A percentile compares a stretch with the other conserved stretches of the same genome.
Conservation (phyloP, 2,329 filamentous ascomycete species). For the Aspergillus glaucus region DNA sequence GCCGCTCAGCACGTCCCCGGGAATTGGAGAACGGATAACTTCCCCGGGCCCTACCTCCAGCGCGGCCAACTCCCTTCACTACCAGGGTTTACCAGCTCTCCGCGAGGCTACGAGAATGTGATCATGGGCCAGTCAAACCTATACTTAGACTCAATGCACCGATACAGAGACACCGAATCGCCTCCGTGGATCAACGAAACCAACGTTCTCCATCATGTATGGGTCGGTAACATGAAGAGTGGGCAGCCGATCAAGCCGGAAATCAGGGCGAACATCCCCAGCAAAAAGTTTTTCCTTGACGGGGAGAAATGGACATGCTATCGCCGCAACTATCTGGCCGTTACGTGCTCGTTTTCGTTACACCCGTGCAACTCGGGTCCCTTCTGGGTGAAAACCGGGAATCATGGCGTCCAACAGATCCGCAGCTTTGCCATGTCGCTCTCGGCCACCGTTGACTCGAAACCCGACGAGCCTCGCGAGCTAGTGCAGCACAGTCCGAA, state of each 20-base stretch:
- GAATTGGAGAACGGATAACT: constrained; percentile 35
- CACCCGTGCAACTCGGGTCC: constrained; percentile 55
- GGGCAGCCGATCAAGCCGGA: constrained; percentile 57
- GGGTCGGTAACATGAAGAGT: constrained; percentile 21
- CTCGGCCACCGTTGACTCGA: constrained; percentile 72
- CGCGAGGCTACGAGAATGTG: constrained; percentile 25
- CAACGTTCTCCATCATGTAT: constrained; percentile 26
- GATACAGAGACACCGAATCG: constrained; percentile 29
- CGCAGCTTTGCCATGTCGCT: constrained; percentile 76
- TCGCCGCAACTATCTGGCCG: constrained; percentile 83
- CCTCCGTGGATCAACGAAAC: constrained; percentile 39
- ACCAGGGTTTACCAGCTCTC: constrained; percentile 23
- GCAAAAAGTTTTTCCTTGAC: constrained; percentile 74
- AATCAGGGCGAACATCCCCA: constrained; percentile 71
- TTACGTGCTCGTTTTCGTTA: constrained; percentile 70
- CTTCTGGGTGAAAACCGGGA: constrained; percentile 49
- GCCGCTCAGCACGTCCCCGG: constrained; percentile 27
- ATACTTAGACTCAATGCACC: constrained; percentile 20
- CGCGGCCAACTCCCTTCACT: constrained; percentile 26
- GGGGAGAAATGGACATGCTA: constrained; percentile 91
- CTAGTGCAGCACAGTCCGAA: constrained; percentile 89
- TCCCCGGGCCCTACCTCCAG: constrained; percentile 29
- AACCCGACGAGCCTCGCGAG: constrained; percentile 69
- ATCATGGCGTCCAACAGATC: constrained; percentile 49
- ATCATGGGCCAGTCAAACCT: constrained; percentile 24